Base-by-base conservation (phyloP, 257 asterid genomes). In the Scutellaria galericulata region DNA sequence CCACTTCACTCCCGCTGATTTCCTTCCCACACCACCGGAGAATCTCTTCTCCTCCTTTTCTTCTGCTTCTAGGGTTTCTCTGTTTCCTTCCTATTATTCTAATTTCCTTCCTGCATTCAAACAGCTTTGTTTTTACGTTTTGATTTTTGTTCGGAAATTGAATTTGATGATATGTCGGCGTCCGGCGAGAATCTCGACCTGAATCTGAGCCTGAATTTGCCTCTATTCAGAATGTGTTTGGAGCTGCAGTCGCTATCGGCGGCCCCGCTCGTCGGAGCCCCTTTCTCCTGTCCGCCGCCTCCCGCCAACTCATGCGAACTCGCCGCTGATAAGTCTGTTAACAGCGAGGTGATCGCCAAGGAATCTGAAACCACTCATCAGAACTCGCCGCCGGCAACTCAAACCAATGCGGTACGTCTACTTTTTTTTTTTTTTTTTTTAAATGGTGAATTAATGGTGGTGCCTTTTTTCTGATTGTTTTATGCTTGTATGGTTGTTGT, bases 111-210 rank as follows among this genome's bases (percentile, higher is more conserved):
- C 7, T 35, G 15, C 57, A 42, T 71, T 41, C 9, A 45, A 24
- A 39, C 7, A 3, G 13, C 15, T 10, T 45, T 22, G 51, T 58
- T 15, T 63, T 64, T 64, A 8, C 15, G 1, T 7, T 50, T 50
- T 18, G 9, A 44, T 55, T 42, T 41, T 40, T 18, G 14, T 37
- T 20, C 31, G 58, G 64, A 15, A 50, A 57, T 66, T 47, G 15
- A 22, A 35, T 52, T 64, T 61, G 53, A 44, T 51, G 58, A 24
- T 15, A 79, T 81, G 89, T 77, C 83, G 52, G 72, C 72, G 52
- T 73, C 86, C 9, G 81, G 84, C n/a, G 88, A 84, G 35, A 81
- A 84, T 42, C 31, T 84, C 15, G 86, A 86, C 76, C 80, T 83
- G 10, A 82, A 77, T 73, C 79, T 85, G 41, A 79, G 81, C 69